These are phyloP conservation scores for Schwanniomyces sp. DNA, from an alignment of 805 yeast species.

Conservation along the genomic window DNA sequence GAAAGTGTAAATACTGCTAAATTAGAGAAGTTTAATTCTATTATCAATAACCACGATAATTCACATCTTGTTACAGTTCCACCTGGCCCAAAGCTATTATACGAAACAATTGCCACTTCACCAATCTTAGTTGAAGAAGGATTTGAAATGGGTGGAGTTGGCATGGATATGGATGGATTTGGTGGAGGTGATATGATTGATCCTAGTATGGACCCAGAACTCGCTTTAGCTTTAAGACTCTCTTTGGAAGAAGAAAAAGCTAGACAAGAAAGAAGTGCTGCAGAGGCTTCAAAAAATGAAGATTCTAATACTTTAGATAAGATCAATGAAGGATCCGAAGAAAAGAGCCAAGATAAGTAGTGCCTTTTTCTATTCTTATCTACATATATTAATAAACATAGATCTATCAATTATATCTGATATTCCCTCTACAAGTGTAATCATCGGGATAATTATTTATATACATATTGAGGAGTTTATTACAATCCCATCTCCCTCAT, in stretches of 20 bases:
- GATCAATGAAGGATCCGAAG: conserved; percentile 27
- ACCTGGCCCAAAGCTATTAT: conserved; percentile 82
- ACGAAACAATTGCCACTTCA: conserved; percentile 77
- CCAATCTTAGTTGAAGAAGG: conserved; percentile 72
- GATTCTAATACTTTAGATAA: conserved; percentile 24
- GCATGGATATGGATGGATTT: conserved; percentile 45
- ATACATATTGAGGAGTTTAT: neutral
- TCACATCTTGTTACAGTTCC: conserved; percentile 84
- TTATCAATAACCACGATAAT: conserved; percentile 73
- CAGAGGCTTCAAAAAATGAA: conserved; percentile 26
- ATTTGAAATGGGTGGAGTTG: conserved; percentile 47
- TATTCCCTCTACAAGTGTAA: neutral
- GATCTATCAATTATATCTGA: neutral
- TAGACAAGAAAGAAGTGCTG: conserved; percentile 77
- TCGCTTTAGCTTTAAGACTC: conserved; percentile 91
- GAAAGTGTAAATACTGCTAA: conserved; percentile 72
- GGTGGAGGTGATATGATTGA: conserved; percentile 52
- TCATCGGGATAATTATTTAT: neutral
- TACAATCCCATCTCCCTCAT: conserved; percentile 39
- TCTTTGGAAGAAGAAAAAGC: conserved; percentile 94
- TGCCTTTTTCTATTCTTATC: neutral
- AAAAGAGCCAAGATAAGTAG: conserved; percentile 10
- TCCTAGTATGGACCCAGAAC: conserved; percentile 93
- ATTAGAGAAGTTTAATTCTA: conserved; percentile 73
- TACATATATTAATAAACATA: neutral